A percentile compares a stretch with the other conserved stretches of the same genome.
Evolutionary conservation across 768 basidiomycete genomes (phyloP).

Genomic region (Lentinus tigrinus): DNA sequence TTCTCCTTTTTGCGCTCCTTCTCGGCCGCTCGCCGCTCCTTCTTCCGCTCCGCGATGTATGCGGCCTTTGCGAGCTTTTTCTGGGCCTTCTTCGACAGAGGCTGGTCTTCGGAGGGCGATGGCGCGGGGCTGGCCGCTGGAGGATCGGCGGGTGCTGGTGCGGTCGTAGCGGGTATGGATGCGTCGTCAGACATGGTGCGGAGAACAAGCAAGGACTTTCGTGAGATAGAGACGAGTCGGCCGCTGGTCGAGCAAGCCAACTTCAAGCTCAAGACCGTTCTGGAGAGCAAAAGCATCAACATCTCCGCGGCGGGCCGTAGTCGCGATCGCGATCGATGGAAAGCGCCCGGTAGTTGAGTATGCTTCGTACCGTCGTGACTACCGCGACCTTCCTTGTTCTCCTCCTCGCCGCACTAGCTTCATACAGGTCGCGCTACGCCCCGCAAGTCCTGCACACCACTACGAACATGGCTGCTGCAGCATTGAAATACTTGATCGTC

Average conservation of each 20-base stretch:
- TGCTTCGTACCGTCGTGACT: background rate
- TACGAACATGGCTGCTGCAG: slow-evolving; percentile 21
- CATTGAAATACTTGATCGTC: slow-evolving; percentile 52
- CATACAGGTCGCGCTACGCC: too few species aligned
- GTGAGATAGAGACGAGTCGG: background rate
- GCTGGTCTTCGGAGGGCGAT: slow-evolving; percentile 43
- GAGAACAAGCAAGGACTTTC: background rate
- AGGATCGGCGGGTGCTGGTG: background rate
- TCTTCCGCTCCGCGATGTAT: slow-evolving; percentile 61
- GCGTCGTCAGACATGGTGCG: background rate
- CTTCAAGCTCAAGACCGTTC: too few species aligned
- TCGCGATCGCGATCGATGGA: too few species aligned
- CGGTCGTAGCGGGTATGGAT: background rate
- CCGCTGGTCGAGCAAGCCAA: too few species aligned
- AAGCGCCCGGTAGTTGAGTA: background rate
- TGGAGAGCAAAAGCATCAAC: too few species aligned
- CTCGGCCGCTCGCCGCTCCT: slow-evolving; percentile 74
- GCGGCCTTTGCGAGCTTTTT: slow-evolving; percentile 76
- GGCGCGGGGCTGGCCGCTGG: slow-evolving; percentile 47
- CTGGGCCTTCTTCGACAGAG: slow-evolving; percentile 74
- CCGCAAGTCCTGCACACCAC: background rate
- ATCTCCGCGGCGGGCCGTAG: too few species aligned
- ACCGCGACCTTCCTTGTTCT: background rate
- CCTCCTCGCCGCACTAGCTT: too few species aligned
- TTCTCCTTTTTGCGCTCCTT: slow-evolving; percentile 77